Evolutionary conservation across 345 rosid species (phyloP).

Genomic region (Firmiana major): DNA sequence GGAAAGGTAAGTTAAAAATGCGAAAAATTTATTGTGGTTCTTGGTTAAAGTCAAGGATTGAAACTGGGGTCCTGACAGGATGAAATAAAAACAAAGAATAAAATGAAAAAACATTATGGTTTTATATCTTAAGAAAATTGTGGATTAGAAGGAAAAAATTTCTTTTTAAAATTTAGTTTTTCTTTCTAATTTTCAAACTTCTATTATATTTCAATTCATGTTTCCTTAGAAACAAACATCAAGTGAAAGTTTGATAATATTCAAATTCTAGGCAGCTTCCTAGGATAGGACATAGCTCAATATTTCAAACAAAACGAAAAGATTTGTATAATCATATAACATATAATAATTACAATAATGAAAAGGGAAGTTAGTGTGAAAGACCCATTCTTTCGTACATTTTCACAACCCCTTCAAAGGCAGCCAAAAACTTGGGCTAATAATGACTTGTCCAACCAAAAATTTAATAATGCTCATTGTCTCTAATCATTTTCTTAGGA

Average conservation of each 20-base stretch:
- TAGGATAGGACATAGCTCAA: slow-evolving; percentile 6
- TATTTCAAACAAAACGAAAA: background rate
- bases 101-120: too few species aligned
- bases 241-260: background rate
- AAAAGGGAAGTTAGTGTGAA: background rate
- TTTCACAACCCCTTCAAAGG: background rate
- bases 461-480: background rate
- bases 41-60: too few species aligned
- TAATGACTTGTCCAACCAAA: background rate
- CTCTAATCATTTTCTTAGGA: background rate
- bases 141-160: too few species aligned
- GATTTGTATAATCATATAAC: background rate
- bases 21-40: too few species aligned
- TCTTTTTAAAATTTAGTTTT: background rate
- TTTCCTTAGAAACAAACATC: background rate
- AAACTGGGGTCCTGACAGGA: too few species aligned
- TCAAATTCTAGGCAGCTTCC: slow-evolving; percentile 12
- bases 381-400: background rate
- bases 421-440: background rate
- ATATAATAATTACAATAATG: background rate
- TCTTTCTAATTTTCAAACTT: background rate
- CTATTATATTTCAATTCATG: background rate
- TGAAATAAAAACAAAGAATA: too few species aligned
- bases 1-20: too few species aligned
- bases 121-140: background rate